Evolutionary conservation across 2,329 filamentous ascomycete species (phyloP), one percentile per base, ranked within the genome.

Genomic region (Neofusicoccum parvum): DNA sequence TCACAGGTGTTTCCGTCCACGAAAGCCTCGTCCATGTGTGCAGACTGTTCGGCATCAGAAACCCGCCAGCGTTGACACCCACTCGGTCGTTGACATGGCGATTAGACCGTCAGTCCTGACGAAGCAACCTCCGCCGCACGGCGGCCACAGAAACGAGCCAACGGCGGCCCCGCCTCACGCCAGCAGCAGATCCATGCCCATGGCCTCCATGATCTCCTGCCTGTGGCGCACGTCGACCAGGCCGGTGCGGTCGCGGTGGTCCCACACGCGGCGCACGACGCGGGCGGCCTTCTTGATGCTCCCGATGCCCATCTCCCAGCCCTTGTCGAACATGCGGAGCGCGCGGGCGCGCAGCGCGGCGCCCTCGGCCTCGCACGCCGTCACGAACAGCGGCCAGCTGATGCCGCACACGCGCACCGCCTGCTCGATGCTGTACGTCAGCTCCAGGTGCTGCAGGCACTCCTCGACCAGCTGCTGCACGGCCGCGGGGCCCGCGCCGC

Each of bases 181-280:
- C 51, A 65, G 10, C 41, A 58, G 36, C 51, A 65, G 32, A 41
- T 65, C 62, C 62, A 65, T 49, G 14, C 62, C 62, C 62, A 65
- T 65, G 14, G 39, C 45, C 62, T 56, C 36, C 62, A 65, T 65
- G 20, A 65, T 59, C n/a, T 36, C 20, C 51, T 56, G 62, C 15
- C 62, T n/a, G 15, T 48, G 32, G 15, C 36, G 12, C 7, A 51
- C 32, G 11, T 48, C 51, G 9, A 9, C 49, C 5, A 41, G 20
- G 6, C 62, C 62, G 5, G 62, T 59, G 3, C 34, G 36, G 17
- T 65, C 62, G 15, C 62, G 17, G 23, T 65, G 51, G 0, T 36
- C 20, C 62, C 62, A 65, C 15, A 65, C 41, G 15, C 27, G 41
- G 20, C 50, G 20, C 2, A 65, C 53, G 2, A 65, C 62, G 27